Percentiles rank a stretch among this genome's conserved stretches.
Evolutionary conservation across 164 flowering plant genomes (phyloP).

Genomic region (Magnolia kwangsiensis): DNA sequence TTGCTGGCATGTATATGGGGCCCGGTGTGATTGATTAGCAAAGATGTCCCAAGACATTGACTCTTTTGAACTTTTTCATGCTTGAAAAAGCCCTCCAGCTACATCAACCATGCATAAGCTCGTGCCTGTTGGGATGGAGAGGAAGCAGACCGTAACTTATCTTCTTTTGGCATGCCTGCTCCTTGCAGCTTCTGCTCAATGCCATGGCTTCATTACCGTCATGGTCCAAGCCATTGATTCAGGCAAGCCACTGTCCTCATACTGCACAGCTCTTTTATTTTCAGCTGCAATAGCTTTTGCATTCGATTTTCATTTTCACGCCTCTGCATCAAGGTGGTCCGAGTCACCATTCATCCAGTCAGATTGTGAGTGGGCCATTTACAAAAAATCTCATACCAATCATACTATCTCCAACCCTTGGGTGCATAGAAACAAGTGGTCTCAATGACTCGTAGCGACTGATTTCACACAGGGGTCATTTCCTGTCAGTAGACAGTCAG

Average conservation of each 20-base stretch:
- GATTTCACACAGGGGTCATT: too few species aligned
- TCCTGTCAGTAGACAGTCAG: too few species aligned
- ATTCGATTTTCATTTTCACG: conserved; percentile 38
- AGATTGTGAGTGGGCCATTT: too few species aligned
- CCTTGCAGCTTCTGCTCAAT: conserved; percentile 7
- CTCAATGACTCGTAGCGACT: too few species aligned
- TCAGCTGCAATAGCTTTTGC: neutral
- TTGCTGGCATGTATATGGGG: neutral
- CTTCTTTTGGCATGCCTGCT: conserved; percentile 34
- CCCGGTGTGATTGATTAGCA: neutral
- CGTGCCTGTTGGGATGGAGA: conserved; percentile 27
- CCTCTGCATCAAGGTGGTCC: too few species aligned
- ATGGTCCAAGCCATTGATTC: conserved; percentile 23
- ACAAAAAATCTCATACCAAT: too few species aligned
- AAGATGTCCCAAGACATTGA: neutral
- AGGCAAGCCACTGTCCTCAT: conserved; percentile 31
- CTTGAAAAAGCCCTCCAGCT: conserved; percentile 13
- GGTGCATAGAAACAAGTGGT: too few species aligned
- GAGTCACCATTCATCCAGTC: too few species aligned
- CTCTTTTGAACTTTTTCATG: conserved; percentile 13
- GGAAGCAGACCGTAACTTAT: conserved; percentile 16
- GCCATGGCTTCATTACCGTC: neutral
- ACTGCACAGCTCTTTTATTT: neutral
- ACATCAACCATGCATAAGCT: conserved; percentile 20
- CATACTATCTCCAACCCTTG: too few species aligned